Base-by-base conservation (phyloP, 1,284 basidiomycete species). In the Moesziomyces globuligerus region DNA sequence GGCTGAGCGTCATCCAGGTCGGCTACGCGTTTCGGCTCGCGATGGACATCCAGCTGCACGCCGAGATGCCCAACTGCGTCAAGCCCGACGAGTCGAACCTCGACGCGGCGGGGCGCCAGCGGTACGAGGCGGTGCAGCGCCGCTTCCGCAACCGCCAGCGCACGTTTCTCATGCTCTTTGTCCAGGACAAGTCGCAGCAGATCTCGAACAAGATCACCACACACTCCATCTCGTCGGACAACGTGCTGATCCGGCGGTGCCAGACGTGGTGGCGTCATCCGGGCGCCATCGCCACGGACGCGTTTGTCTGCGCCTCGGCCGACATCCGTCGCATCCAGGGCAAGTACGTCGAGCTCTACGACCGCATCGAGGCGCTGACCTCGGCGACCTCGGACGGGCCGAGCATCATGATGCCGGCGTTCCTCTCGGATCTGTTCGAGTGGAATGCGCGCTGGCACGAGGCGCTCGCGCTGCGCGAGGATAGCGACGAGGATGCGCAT, bases 161-260 rank as follows among this genome's bases (percentile, higher is more conserved):
- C 21, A 74, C 71, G 2, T 74, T 74, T 36, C 46, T 70, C 34
- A 65, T 74, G 58, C 62, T 74, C 3, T 74, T 74, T 24, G 65
- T 74, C 1, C 65, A 69, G 39, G 71, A 74, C 55, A 74, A 70
- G 62, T 54, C 61, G 47, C 71, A 73, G 50, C 71, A 74, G 62
- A 74, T 66, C 43, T 53, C 56, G 17, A 61, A 74, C 59, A 60
- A 66, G 55, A 66, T 70, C 40, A 64, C 55, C 0, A 66, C 71
- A 6, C 58, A 62, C 36, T 54, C 58, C 13, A 66, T 74, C 36
- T 65, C 66, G 23, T 43, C 62, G 1, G 59, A 66, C 48, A 61
- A 66, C 21, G 53, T 59, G 20, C 59, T 74, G 18, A 54, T 74
- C 32, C 65, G 65, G 18, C 43, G 68, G 34, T 70, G 65, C 20